A percentile compares a stretch with the other conserved stretches of the same genome.
Conservation (phyloP, 1,139 yeast genomes). For the Taiozyma sp. region DNA sequence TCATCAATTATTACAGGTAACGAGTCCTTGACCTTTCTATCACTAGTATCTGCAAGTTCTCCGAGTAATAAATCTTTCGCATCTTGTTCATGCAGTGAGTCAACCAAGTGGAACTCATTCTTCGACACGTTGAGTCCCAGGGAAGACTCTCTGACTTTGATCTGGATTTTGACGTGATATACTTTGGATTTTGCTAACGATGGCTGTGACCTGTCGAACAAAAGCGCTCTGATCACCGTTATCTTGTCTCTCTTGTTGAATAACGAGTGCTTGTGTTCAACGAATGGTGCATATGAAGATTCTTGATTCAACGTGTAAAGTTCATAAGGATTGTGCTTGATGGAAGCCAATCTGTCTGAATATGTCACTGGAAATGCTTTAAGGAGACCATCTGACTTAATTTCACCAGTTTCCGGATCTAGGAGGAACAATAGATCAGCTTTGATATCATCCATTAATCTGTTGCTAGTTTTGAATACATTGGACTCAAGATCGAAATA, state of each 20-base stretch:
- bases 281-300: slow-evolving; percentile 20
- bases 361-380: slow-evolving; percentile 25
- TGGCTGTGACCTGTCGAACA: slow-evolving; percentile 23
- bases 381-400: slow-evolving; percentile 24
- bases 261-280: slow-evolving; percentile 15
- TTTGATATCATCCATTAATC: slow-evolving; percentile 60
- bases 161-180: slow-evolving; percentile 31
- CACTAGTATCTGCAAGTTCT: slow-evolving; percentile 14
- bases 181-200: slow-evolving; percentile 25
- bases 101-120: slow-evolving; percentile 29
- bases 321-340: slow-evolving; percentile 18
- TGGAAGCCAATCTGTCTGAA: slow-evolving; percentile 21
- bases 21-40: slow-evolving; percentile 23
- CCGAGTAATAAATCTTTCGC: slow-evolving; percentile 26
- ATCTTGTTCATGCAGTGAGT: slow-evolving; percentile 34
- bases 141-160: slow-evolving; percentile 27
- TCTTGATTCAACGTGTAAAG: slow-evolving; percentile 24
- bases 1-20: slow-evolving; percentile 34
- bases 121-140: slow-evolving; percentile 25
- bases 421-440: slow-evolving; percentile 23
- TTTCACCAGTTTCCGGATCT: slow-evolving; percentile 13
- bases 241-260: slow-evolving; percentile 24
- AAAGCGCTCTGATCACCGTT: slow-evolving; percentile 25
- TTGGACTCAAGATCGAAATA: neutral
- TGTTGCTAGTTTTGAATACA: slow-evolving; percentile 55